phyloP scores from a whole-genome alignment of 2,329 filamentous ascomycete genomes.

The Fusarium cyanostomum region DNA sequence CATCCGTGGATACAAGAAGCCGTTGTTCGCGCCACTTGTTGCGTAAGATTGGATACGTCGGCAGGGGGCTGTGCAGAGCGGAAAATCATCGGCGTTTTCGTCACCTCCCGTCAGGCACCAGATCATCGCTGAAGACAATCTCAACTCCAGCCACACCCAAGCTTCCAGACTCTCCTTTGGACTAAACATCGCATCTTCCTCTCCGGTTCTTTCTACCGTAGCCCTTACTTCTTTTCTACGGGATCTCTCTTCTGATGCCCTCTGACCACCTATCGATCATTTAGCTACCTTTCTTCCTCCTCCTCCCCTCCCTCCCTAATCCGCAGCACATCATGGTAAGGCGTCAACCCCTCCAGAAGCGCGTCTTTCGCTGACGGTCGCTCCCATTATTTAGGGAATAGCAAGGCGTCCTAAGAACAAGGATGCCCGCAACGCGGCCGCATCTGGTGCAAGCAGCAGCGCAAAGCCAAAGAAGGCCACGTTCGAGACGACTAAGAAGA shows the following conservation, averaged over 20 bases:
- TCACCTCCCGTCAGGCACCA: constrained; percentile 48
- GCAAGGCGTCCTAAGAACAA: constrained; percentile 55
- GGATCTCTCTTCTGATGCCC: constrained; percentile 40
- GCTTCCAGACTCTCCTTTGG: constrained; percentile 35
- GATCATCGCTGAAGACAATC: constrained; percentile 42
- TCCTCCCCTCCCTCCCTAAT: constrained; percentile 24
- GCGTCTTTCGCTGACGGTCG: constrained; percentile 24
- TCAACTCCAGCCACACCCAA: constrained; percentile 44
- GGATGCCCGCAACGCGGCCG: constrained; percentile 50
- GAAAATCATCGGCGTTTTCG: constrained; percentile 51
- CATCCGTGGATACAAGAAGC: constrained; percentile 6
- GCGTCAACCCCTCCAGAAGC: constrained; percentile 21
- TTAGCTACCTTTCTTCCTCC: constrained; percentile 24
- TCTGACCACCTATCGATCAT: constrained; percentile 30
- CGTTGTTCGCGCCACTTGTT: constrained; percentile 35
- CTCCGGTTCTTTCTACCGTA: constrained; percentile 20
- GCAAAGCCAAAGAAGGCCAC: constrained; percentile 92
- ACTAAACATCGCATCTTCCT: constrained; percentile 38
- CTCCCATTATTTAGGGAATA: constrained; percentile 47
- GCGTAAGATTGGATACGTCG: constrained; percentile 42
- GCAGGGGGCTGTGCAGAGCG: constrained; percentile 45
- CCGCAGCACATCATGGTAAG: constrained; percentile 48
- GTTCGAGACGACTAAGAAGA: constrained; percentile 97
- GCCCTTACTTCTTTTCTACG: constrained; percentile 11
- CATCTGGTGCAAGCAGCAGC: constrained; percentile 50